Evolutionary conservation across 2,329 filamentous ascomycete species (phyloP), one percentile per base, ranked within the genome.

Genomic region (Aspergillus proliferans): DNA sequence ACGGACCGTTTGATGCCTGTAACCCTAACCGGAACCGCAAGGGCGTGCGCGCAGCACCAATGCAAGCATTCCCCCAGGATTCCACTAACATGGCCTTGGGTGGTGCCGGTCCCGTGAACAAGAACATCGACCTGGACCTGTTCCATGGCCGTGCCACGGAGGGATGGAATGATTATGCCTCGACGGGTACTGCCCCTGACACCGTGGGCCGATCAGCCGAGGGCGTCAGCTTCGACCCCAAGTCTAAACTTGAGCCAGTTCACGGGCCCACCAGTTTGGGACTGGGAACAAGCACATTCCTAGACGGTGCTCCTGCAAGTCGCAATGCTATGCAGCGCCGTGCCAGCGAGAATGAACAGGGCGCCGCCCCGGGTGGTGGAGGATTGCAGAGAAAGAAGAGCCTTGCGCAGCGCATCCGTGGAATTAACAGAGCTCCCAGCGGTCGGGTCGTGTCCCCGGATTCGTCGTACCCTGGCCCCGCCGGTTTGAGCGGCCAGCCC

Each of bases 1-100:
- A 97, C 63, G 93, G 93, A 1, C 93, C 93, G 4, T 98, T 96
- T 62, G 93, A 98, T 70, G 93, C 93, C 18, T 88, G 93, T 67
- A 95, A 95, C 68, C 90, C 93, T 4, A 87, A 95, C 67, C 88
- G 93, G 56, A 98, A 97, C 70, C 84, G 88, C 50, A 87, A 87
- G 64, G 88, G 85, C 60, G 84, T 86, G 62, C 83, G 85, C 52
- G 84, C 87, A 47, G 90, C 93, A 6, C 93, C 93, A 0, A 96
- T 98, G 89, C 85, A 95, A 67, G 93, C 93, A 2, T 98, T 97
- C 70, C 89, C 93, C 19, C 88, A 88, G 62, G 89, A 87, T 60
- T 96, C 90, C 1, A 80, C 87, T 52, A 98, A 98, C 76, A 97
- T 95, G 76, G 85, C 85, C 1, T 73, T 98, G 10, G 92, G 92